Evolutionary conservation across 192 early-diverging fungal species (phyloP).

Genomic region (Oehlia diaphana): DNA sequence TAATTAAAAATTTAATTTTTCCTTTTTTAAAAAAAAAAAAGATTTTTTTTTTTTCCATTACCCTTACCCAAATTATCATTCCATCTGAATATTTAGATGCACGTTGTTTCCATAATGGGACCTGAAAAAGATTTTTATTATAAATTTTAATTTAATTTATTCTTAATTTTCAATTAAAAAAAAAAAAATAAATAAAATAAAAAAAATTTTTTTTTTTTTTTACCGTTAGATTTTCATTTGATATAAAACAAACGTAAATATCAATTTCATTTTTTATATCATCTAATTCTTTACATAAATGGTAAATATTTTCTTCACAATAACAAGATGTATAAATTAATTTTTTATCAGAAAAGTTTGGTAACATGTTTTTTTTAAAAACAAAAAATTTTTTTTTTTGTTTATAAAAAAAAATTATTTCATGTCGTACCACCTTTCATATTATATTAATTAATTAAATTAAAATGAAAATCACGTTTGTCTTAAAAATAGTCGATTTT

Average conservation of each 20-base stretch:
- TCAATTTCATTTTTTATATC: not conserved
- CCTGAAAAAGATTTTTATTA: not conserved
- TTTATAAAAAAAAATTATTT: too few species aligned
- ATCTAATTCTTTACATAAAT: slow-evolving; percentile 3
- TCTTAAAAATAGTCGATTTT: too few species aligned
- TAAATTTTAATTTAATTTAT: not conserved
- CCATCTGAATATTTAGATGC: not conserved
- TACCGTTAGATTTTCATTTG: slow-evolving; percentile 15
- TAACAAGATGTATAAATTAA: slow-evolving; percentile 13
- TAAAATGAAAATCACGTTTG: too few species aligned
- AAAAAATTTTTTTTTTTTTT: not conserved
- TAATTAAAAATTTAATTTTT: not conserved
- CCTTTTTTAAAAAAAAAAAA: not conserved
- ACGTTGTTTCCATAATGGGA: slow-evolving; percentile 15
- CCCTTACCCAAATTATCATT: slow-evolving; percentile 16
- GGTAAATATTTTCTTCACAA: slow-evolving; percentile 30
- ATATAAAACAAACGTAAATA: slow-evolving; percentile 18
- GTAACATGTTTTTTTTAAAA: too few species aligned
- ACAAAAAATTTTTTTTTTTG: too few species aligned
- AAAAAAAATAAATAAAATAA: not conserved
- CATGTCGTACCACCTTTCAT: too few species aligned
- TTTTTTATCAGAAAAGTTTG: not conserved
- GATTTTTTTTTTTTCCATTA: too few species aligned
- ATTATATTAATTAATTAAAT: too few species aligned
- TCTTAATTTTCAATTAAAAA: too few species aligned